A percentile compares a stretch with the other conserved stretches of the same genome.
phyloP scores from a whole-genome alignment of 208 protist genomes.

The Trichomonas gallinae region DNA sequence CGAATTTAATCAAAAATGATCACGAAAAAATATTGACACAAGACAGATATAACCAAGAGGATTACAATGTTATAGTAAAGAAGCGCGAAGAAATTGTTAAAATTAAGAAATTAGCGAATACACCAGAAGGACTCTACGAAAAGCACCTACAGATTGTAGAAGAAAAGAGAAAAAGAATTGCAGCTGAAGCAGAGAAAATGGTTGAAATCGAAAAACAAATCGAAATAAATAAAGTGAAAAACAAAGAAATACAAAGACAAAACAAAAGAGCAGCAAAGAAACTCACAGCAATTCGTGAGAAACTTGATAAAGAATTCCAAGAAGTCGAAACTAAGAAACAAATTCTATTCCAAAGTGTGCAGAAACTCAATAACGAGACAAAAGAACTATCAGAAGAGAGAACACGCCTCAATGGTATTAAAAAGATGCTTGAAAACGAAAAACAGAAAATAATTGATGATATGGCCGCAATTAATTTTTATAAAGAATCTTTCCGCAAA shows the following conservation, averaged over 20 bases:
- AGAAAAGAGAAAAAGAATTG: neutral
- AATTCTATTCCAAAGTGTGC: neutral
- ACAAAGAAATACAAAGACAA: neutral
- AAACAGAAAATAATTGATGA: neutral
- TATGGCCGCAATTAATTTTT: neutral
- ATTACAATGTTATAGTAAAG: neutral
- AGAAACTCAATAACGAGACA: neutral
- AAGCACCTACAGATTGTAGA: neutral
- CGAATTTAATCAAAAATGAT: neutral
- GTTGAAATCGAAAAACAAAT: neutral
- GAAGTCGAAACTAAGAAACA: neutral
- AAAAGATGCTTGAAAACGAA: neutral
- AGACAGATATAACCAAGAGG: neutral
- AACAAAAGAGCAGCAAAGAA: neutral
- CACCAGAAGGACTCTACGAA: neutral
- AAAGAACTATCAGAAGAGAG: neutral
- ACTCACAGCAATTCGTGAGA: neutral
- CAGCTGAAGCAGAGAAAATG: neutral
- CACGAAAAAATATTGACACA: neutral
- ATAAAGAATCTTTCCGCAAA: neutral
- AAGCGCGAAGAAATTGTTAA: neutral
- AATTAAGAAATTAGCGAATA: neutral
- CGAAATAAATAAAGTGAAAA: neutral
- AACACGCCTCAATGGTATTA: neutral
- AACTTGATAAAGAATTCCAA: neutral